phyloP scores from a whole-genome alignment of 768 basidiomycete genomes.

The Mycena galopus region DNA sequence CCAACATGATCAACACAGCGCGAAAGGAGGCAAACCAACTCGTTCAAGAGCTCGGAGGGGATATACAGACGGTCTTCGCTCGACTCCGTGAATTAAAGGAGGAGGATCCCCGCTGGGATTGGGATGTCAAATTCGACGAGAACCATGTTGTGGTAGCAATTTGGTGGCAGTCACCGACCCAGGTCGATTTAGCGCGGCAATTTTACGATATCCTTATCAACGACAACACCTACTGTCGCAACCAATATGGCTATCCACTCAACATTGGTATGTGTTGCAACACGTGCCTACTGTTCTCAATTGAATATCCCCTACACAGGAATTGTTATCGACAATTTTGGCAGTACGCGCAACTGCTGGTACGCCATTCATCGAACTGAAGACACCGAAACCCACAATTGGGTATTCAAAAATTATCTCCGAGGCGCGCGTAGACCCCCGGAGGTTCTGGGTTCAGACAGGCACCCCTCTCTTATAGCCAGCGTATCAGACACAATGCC shows the following conservation, averaged over 20 bases:
- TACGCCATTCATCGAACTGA: conserved; percentile 43
- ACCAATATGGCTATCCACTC: conserved; percentile 43
- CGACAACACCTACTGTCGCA: conserved; percentile 46
- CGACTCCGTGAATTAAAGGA: conserved; percentile 33
- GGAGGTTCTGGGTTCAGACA: conserved; percentile 42
- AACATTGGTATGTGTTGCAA: conserved; percentile 40
- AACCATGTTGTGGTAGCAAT: conserved; percentile 35
- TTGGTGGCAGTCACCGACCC: conserved; percentile 50
- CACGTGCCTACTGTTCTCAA: background rate
- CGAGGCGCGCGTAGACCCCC: conserved; percentile 32
- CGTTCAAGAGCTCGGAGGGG: conserved; percentile 42
- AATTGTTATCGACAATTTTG: conserved; percentile 45
- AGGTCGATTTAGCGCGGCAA: conserved; percentile 38
- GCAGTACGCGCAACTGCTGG: conserved; percentile 42
- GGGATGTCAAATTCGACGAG: conserved; percentile 39
- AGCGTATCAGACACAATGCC: conserved; percentile 35
- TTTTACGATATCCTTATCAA: conserved; percentile 49
- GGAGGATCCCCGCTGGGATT: conserved; percentile 41
- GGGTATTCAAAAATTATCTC: conserved; percentile 44
- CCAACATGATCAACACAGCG: conserved; percentile 43
- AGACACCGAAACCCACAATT: conserved; percentile 38
- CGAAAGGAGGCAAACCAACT: conserved; percentile 31
- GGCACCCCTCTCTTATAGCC: conserved; percentile 39
- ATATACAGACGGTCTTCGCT: conserved; percentile 42
- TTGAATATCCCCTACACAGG: background rate